phyloP scores from a whole-genome alignment of 495 filamentous ascomycete genomes.

The Aspergillus wentii region DNA sequence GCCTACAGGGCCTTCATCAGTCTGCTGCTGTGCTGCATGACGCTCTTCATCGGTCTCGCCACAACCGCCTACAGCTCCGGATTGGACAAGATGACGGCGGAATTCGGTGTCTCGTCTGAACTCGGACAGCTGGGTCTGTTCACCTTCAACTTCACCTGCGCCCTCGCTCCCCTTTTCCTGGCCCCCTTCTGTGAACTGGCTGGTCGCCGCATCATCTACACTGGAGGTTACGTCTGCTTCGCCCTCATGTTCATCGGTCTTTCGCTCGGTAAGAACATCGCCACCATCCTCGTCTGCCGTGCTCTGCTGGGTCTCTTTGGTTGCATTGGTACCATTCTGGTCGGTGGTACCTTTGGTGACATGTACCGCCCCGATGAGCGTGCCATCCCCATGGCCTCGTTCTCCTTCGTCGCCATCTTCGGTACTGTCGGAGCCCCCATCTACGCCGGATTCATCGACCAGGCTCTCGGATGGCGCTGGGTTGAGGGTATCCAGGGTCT shows the following conservation, averaged over 20 bases:
- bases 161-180: constrained; percentile 37
- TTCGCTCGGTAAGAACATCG: constrained; percentile 54
- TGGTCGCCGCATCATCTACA: constrained; percentile 35
- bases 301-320: constrained; percentile 71
- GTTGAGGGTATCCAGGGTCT: constrained; percentile 77
- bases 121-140: constrained; percentile 40
- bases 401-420: constrained; percentile 68
- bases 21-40: constrained; percentile 40
- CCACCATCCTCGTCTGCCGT: constrained; percentile 63
- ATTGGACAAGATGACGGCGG: constrained; percentile 30
- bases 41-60: constrained; percentile 43
- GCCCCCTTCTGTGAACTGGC: constrained; percentile 42
- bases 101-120: constrained; percentile 27
- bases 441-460: constrained; percentile 66
- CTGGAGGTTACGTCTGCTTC: constrained; percentile 34
- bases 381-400: constrained; percentile 76
- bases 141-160: constrained; percentile 37
- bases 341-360: constrained; percentile 72
- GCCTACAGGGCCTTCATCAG: constrained; percentile 36
- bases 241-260: constrained; percentile 39
- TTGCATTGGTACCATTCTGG: constrained; percentile 71
- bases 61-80: constrained; percentile 45
- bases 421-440: constrained; percentile 69
- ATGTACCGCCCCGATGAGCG: constrained; percentile 69
- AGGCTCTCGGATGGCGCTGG: constrained; percentile 72